A percentile compares a stretch with the other conserved stretches of the same genome.
phyloP scores from a whole-genome alignment of 306 rosid species.

The Calophaca sinica region DNA sequence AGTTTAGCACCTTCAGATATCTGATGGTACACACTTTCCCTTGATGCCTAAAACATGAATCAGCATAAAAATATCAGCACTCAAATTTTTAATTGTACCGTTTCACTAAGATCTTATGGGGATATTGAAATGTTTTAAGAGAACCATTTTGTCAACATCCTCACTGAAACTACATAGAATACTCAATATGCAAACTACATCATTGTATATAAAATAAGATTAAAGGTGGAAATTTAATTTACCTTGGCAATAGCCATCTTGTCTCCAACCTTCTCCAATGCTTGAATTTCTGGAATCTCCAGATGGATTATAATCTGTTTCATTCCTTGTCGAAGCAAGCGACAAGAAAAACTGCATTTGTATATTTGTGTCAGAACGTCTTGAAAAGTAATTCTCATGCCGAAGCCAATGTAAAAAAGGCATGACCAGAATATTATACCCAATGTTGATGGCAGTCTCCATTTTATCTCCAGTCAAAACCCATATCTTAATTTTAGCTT shows the following conservation, averaged over 20 bases:
- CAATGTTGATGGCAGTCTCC: slow-evolving; percentile 97
- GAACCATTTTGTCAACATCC: slow-evolving; percentile 36
- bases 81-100: background rate
- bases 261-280: slow-evolving; percentile 74
- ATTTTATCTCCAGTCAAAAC: slow-evolving; percentile 95
- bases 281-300: slow-evolving; percentile 68
- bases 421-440: slow-evolving; percentile 55
- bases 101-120: slow-evolving; percentile 12
- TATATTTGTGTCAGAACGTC: slow-evolving; percentile 48
- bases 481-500: slow-evolving; percentile 93
- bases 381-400: slow-evolving; percentile 19
- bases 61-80: slow-evolving; percentile 43
- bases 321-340: slow-evolving; percentile 94
- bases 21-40: slow-evolving; percentile 69
- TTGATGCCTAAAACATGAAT: slow-evolving; percentile 71
- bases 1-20: slow-evolving; percentile 69
- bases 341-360: slow-evolving; percentile 78
- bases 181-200: slow-evolving; percentile 29
- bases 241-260: slow-evolving; percentile 69
- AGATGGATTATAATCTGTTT: slow-evolving; percentile 77
- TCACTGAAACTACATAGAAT: slow-evolving; percentile 9
- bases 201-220: background rate
- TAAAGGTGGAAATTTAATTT: slow-evolving; percentile 36
- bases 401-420: slow-evolving; percentile 27
- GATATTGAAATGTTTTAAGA: slow-evolving; percentile 21